These are phyloP conservation scores for Capillidium heterosporum DNA, from an alignment of 371 early-diverging fungal species.

Conservation along the genomic window DNA sequence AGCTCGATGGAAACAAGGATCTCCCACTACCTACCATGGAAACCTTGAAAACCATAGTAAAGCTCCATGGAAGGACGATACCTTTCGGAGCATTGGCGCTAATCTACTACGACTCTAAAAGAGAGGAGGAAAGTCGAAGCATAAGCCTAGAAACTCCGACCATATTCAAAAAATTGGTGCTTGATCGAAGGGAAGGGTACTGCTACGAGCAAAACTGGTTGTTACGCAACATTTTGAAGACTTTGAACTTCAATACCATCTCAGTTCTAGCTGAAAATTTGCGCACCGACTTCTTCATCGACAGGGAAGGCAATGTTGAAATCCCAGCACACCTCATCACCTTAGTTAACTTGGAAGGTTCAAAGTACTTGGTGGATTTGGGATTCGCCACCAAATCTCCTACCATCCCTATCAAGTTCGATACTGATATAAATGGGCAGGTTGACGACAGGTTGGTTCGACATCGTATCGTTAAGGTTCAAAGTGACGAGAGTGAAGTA, in stretches of 20 bases:
- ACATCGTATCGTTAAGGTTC: too few relatives aligned
- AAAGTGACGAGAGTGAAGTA: too few relatives aligned
- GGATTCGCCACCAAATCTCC: not conserved
- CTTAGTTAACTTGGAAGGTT: not conserved
- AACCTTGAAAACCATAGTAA: not conserved
- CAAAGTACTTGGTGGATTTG: not conserved
- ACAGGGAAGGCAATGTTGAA: not conserved
- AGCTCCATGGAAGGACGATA: not conserved
- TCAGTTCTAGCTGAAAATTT: not conserved
- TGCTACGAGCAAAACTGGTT: not conserved
- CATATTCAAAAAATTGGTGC: not conserved
- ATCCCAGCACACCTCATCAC: not conserved
- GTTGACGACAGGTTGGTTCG: too few relatives aligned
- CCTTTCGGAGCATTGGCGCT: not conserved
- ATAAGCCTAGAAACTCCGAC: not conserved
- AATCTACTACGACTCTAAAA: not conserved
- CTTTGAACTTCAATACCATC: not conserved
- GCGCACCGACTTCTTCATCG: not conserved
- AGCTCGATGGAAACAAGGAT: too few relatives aligned
- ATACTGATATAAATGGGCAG: too few relatives aligned
- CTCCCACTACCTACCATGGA: not conserved
- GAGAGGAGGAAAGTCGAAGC: not conserved
- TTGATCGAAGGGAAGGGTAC: conserved; percentile 1
- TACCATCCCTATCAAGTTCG: not conserved
- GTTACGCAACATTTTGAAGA: not conserved